Evolutionary conservation across 768 basidiomycete species (phyloP), one percentile per base, ranked within the genome.

Genomic region (Pisolithus marmoratus): DNA sequence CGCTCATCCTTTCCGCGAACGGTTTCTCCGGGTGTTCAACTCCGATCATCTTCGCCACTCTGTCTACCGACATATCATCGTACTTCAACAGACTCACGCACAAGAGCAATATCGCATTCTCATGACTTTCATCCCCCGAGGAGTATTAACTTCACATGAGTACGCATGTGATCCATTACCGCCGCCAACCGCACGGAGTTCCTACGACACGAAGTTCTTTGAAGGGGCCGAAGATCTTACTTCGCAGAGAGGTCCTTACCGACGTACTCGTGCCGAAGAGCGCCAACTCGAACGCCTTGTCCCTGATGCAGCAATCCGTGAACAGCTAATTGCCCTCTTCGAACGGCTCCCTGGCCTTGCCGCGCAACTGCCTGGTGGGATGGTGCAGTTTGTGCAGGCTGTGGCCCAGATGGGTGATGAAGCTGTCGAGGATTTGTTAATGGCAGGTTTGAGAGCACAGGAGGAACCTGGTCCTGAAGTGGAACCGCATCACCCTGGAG

Each of bases 141-240:
- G 70, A 5, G 73, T 88, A 4, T 67, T 79, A 12, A 69, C 74
- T 5, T 71, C 68, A 12, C 78, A 81, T 50, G 75, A 81, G 6
- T 72, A 90, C 54, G 82, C 85, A 8, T 96, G 86, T 58, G 95
- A 97, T 62, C 94, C 94, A 1, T 72, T 95, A 2, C 92, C 94
- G 0, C 94, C 94, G 0, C 70, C 69, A 6, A 76, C 77, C 1
- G 69, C 77, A 2, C 60, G 82, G 2, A 85, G 76, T 31, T 63
- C 60, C 38, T 96, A 96, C 68, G 77, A 92, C 55, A 70, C 76
- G 4, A 66, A 65, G n/a, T 96, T 94, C 69, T 94, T 97, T 71
- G 70, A 67, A 15, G 80, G 81, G 2, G 71, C 76, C 3, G 83
- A 84, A 48, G 83, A 85, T 56, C 50, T 79, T 46, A 63, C 72